phyloP scores from a whole-genome alignment of 2,329 filamentous ascomycete species.

The Daldinia sp. region DNA sequence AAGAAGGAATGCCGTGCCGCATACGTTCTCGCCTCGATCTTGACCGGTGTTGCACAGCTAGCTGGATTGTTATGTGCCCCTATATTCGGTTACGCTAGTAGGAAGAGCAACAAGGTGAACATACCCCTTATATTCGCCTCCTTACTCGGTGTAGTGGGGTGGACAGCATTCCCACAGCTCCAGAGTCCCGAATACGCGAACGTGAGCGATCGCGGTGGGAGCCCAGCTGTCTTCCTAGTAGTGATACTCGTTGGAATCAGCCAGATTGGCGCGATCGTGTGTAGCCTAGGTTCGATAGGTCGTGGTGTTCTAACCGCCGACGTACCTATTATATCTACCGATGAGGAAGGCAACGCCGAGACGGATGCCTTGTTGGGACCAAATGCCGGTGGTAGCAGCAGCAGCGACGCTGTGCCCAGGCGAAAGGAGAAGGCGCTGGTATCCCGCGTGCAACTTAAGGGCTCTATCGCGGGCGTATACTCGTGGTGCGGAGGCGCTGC shows the following conservation, averaged over 20 bases:
- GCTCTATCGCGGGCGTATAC: constrained; percentile 93
- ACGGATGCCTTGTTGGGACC: constrained; percentile 48
- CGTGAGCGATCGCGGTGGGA: constrained; percentile 71
- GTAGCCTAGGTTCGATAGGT: constrained; percentile 87
- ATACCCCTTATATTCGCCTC: constrained; percentile 77
- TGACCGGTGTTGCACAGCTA: constrained; percentile 85
- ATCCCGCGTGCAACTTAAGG: constrained; percentile 75
- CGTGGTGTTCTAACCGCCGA: constrained; percentile 74
- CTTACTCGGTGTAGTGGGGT: constrained; percentile 78
- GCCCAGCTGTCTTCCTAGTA: constrained; percentile 74
- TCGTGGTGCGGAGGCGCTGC: constrained; percentile 89
- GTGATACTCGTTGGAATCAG: constrained; percentile 86
- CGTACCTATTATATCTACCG: constrained; percentile 31
- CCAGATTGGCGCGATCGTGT: constrained; percentile 96
- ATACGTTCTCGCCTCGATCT: constrained; percentile 84
- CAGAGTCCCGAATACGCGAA: constrained; percentile 77
- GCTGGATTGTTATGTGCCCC: constrained; percentile 72
- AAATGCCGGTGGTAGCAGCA: constrained; percentile 48
- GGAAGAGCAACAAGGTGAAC: constrained; percentile 71
- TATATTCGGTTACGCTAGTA: constrained; percentile 83
- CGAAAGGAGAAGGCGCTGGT: constrained; percentile 41
- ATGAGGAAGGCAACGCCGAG: constrained; percentile 32
- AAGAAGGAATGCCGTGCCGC: constrained; percentile 86
- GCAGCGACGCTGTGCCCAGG: background rate
- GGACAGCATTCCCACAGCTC: constrained; percentile 77